Conservation (phyloP, 768 basidiomycete species). For the Boletellus sp. region DNA sequence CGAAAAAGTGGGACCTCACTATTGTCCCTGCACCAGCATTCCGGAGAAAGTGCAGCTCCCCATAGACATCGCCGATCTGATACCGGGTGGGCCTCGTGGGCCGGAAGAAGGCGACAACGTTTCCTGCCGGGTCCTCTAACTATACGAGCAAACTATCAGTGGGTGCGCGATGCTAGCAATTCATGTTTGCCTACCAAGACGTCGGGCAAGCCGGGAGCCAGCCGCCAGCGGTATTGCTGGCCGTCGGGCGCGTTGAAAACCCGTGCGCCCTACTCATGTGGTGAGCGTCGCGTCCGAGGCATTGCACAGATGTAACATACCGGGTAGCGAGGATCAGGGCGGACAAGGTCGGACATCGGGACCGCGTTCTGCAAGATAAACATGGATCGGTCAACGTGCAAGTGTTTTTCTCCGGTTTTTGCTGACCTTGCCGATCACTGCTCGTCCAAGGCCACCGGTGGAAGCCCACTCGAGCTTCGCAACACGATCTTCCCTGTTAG, state of each 20-base stretch:
- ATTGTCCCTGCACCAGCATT: constrained; percentile 78
- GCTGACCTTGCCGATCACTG: constrained; percentile 77
- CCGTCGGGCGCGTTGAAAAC: constrained; percentile 83
- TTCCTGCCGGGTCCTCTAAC: constrained; percentile 70
- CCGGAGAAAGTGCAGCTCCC: constrained; percentile 80
- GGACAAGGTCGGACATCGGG: constrained; percentile 81
- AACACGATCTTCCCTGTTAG: constrained; percentile 83
- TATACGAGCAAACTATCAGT: constrained; percentile 32
- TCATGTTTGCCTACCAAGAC: constrained; percentile 47
- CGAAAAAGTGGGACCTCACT: constrained; percentile 40
- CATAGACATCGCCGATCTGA: constrained; percentile 83
- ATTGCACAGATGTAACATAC: constrained; percentile 39
- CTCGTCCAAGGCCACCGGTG: constrained; percentile 79
- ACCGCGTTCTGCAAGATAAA: constrained; percentile 55
- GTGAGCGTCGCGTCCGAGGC: constrained; percentile 12
- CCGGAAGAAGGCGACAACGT: constrained; percentile 75
- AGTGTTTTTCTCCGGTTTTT: constrained; percentile 7
- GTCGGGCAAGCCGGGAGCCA: constrained; percentile 54
- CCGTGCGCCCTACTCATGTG: constrained; percentile 49
- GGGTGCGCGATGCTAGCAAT: background rate
- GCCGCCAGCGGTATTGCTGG: constrained; percentile 75
- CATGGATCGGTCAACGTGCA: constrained; percentile 25
- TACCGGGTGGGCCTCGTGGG: constrained; percentile 75
- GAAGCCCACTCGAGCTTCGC: constrained; percentile 86
- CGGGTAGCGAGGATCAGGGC: constrained; percentile 57